Conservation (phyloP, 2,329 filamentous ascomycete species). For the Xylariomycetidae sp. region DNA sequence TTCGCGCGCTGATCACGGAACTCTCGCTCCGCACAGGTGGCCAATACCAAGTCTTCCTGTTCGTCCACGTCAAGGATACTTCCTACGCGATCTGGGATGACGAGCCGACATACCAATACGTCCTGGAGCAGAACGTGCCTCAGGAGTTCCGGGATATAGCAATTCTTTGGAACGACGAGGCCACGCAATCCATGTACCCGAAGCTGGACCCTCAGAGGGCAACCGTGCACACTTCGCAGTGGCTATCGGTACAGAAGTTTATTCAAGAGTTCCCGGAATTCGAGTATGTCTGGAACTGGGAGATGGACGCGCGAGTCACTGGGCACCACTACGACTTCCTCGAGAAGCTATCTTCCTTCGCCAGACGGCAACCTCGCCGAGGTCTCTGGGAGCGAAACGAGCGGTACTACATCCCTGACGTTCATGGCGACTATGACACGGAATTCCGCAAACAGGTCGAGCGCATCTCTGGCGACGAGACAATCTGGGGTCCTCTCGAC, state of each 20-base stretch:
- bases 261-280: constrained; percentile 71
- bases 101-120: constrained; percentile 49
- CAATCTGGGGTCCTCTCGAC: constrained; percentile 61
- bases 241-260: constrained; percentile 71
- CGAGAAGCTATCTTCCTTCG: constrained; percentile 57
- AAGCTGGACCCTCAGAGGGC: constrained; percentile 54
- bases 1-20: constrained; percentile 75
- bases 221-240: constrained; percentile 56
- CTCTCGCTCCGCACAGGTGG: constrained; percentile 69
- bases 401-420: constrained; percentile 64
- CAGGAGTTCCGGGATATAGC: constrained; percentile 65
- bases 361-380: constrained; percentile 61
- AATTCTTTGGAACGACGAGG: constrained; percentile 66
- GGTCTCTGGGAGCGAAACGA: constrained; percentile 69
- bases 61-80: constrained; percentile 70
- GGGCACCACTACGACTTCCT: constrained; percentile 79
- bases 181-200: constrained; percentile 73
- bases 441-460: constrained; percentile 62
- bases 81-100: constrained; percentile 53
- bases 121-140: constrained; percentile 59
- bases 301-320: constrained; percentile 73
- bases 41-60: constrained; percentile 73
- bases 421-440: constrained; percentile 61
- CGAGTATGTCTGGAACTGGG: constrained; percentile 83
- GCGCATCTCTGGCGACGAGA: constrained; percentile 39